Percentiles rank a stretch among this genome's conserved stretches.
These are phyloP conservation scores for Aureobasidium melanogenum DNA, from an alignment of 2,329 filamentous ascomycete genomes.

Conservation along the genomic window DNA sequence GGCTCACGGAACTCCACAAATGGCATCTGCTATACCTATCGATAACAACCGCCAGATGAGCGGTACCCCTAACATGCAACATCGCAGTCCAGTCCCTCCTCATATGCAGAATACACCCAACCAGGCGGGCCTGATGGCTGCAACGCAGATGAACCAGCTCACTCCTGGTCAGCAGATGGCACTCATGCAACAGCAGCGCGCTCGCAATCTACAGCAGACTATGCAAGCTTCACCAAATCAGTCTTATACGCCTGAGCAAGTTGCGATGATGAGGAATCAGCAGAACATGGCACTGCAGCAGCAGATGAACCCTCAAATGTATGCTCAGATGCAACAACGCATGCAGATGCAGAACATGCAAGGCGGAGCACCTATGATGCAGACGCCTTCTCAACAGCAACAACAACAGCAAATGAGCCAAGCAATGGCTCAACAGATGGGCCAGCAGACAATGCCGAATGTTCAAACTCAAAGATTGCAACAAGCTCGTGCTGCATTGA, in stretches of 20 bases:
- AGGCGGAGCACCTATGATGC: conserved; percentile 9
- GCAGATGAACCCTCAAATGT: conserved; percentile 16
- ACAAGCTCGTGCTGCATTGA: not conserved
- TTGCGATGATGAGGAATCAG: conserved; percentile 17
- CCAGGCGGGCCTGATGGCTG: conserved; percentile 18
- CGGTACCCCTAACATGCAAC: conserved; percentile 28
- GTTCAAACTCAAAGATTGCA: not conserved
- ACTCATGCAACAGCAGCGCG: conserved; percentile 23
- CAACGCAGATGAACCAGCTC: conserved; percentile 19
- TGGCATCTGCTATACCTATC: conserved; percentile 24
- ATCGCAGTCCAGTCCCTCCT: conserved; percentile 24
- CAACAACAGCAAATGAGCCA: conserved; percentile 20
- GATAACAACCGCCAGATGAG: conserved; percentile 25
- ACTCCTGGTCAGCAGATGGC: conserved; percentile 15
- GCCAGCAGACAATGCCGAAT: conserved; percentile 14
- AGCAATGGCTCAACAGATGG: conserved; percentile 19
- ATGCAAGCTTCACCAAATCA: conserved; percentile 22
- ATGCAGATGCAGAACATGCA: conserved; percentile 15
- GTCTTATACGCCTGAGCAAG: conserved; percentile 21
- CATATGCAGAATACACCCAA: conserved; percentile 22
- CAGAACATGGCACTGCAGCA: conserved; percentile 18
- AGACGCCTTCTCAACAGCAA: conserved; percentile 15
- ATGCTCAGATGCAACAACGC: conserved; percentile 16
- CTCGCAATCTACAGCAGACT: conserved; percentile 20
- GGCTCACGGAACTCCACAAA: conserved; percentile 28